Conservation (phyloP, 2,329 filamentous ascomycete species). For the Chaetoscypha palmicola region DNA sequence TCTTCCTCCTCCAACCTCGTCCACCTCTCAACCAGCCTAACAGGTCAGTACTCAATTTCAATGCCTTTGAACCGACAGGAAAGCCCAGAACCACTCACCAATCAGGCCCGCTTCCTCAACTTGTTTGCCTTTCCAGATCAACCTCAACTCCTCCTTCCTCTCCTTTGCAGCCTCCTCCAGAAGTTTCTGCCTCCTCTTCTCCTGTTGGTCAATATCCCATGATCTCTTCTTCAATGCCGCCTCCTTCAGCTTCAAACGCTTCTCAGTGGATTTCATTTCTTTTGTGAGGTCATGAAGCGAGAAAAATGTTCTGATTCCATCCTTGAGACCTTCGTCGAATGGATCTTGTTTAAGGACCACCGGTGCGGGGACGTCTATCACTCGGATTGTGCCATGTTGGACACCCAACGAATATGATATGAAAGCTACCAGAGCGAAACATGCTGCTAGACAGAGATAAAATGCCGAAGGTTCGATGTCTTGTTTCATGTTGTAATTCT, state of each 20-base stretch:
- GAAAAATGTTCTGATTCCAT: neutral
- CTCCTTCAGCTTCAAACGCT: neutral
- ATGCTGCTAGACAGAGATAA: neutral
- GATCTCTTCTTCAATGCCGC: neutral
- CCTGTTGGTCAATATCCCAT: conserved; percentile 1
- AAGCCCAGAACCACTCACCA: too few species aligned
- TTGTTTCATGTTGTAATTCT: neutral
- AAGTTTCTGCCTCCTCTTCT: neutral
- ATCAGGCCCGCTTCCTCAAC: neutral
- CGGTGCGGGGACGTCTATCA: too few species aligned
- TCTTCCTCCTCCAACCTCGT: too few species aligned
- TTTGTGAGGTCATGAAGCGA: neutral
- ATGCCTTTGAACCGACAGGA: too few species aligned
- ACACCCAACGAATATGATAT: conserved; percentile 2
- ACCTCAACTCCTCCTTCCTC: conserved; percentile 1
- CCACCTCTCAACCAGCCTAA: too few species aligned
- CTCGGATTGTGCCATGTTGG: too few species aligned
- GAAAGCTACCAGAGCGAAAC: conserved; percentile 3
- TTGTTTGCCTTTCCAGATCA: conserved; percentile 2
- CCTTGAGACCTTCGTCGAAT: conserved; percentile 3
- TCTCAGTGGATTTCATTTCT: neutral
- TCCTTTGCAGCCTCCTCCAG: conserved; percentile 1
- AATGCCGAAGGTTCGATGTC: neutral
- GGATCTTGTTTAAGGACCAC: too few species aligned
- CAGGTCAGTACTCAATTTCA: too few species aligned